phyloP scores from a whole-genome alignment of 768 basidiomycete species.

The Kwoniella sp. region DNA sequence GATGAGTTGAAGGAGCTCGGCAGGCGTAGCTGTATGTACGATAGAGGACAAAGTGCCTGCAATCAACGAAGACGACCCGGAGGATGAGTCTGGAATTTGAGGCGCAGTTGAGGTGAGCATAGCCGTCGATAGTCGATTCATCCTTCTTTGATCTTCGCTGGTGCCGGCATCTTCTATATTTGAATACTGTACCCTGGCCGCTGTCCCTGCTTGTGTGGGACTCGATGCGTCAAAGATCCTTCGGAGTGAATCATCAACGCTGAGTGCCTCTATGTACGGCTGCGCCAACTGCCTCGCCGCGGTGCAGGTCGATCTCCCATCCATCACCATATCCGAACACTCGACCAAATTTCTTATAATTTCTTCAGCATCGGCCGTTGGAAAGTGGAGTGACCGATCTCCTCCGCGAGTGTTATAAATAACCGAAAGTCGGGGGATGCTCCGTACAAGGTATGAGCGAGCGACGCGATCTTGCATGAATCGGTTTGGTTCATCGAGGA shows the following conservation, averaged over 20 bases:
- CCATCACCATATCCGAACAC: conserved; percentile 7
- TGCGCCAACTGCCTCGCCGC: conserved; percentile 8
- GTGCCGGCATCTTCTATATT: background rate
- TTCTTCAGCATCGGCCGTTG: background rate
- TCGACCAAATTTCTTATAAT: conserved; percentile 12
- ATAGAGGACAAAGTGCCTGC: no score
- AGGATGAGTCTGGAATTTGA: no score
- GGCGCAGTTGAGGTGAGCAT: background rate
- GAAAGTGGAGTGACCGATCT: conserved; percentile 14
- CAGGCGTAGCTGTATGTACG: conserved; percentile 26
- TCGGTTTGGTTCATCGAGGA: conserved; percentile 12
- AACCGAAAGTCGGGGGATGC: conserved; percentile 21
- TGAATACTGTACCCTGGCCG: no score
- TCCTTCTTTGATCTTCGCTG: conserved; percentile 18
- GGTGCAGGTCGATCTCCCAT: conserved; percentile 5
- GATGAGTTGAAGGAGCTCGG: conserved; percentile 32
- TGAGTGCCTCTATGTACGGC: conserved; percentile 19
- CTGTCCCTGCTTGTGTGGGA: background rate
- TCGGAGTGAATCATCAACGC: conserved; percentile 21
- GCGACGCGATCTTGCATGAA: background rate
- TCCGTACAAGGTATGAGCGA: conserved; percentile 14
- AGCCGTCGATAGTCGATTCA: conserved; percentile 13
- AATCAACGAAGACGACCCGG: no score
- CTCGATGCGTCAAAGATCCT: background rate
- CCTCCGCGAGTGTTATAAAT: conserved; percentile 6